Base-by-base conservation (phyloP, 495 filamentous ascomycete genomes). In the Hyphodiscus hymeniophilus region DNA sequence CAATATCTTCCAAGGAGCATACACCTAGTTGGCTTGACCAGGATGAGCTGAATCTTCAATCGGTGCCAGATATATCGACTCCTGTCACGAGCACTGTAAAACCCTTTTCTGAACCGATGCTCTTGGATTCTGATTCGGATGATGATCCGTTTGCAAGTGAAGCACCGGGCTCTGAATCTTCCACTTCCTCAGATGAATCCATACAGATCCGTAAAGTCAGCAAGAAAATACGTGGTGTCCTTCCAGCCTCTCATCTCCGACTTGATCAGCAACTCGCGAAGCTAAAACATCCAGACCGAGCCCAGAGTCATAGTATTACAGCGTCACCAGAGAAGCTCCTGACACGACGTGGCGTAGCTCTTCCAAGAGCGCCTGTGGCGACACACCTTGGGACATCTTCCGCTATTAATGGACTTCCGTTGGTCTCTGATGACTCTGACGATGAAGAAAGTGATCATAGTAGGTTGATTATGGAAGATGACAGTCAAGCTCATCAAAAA, bases 211-310 rank as follows among this genome's bases (percentile, higher is more conserved):
- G 66, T 12, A 57, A 52, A 32, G 66, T 71, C 38, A 61, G 60
- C 12, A 68, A 63, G 28, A 79, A 66, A 48, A 91, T 91, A 36
- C 81, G 80, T 45, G 90, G 90, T 30, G 89, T 95, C 13, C 73
- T 97, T 35, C 90, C 91, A 30, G 91, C 91, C 4, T 96, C 91
- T 3, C 95, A 85, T 83, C 72, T 94, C 36, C 78, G 85, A 52
- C 68, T 97, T 32, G 81, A 95, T 55, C 66, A 70, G 23, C 47
- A 43, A 62, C 64, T 48, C 53, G 61, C 21, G 42, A 59, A n/a
- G 55, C 71, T 57, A 56, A 72, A 47, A 58, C 70, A 62, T 53
- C 66, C 49, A 15, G 64, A 62, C 13, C 62, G 38, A 15, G 56
- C 58, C 4, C 59, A 57, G 11, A 57, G 69, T 32, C 58, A 50